A percentile compares a stretch with the other conserved stretches of the same genome.
phyloP scores from a whole-genome alignment of 2,329 filamentous ascomycete genomes.

The Fusarium oxysporum region DNA sequence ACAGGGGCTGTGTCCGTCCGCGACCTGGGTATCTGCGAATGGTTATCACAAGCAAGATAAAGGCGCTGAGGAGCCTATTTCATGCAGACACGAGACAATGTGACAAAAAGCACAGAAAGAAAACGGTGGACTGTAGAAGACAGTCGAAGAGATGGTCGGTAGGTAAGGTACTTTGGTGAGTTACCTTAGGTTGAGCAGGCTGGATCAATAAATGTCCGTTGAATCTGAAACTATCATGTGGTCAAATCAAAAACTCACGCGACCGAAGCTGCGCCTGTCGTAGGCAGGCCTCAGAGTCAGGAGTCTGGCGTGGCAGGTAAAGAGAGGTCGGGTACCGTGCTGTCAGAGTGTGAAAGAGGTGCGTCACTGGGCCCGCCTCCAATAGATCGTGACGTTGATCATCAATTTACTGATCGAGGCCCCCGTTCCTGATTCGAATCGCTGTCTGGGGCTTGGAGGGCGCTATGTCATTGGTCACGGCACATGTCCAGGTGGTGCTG shows the following conservation, averaged over 20 bases:
- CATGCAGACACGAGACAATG: background rate
- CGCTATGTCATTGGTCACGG: slow-evolving; percentile 11
- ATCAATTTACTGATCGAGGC: slow-evolving; percentile 24
- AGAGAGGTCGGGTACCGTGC: slow-evolving; percentile 28
- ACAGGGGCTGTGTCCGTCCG: background rate
- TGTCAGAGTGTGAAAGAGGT: slow-evolving; percentile 27
- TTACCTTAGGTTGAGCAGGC: background rate
- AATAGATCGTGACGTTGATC: slow-evolving; percentile 39
- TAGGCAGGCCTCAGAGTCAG: slow-evolving; percentile 27
- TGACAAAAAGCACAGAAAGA: slow-evolving; percentile 4
- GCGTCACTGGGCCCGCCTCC: slow-evolving; percentile 41
- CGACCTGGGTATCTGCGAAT: slow-evolving; percentile 19
- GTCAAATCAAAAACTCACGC: slow-evolving; percentile 40
- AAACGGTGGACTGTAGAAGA: background rate
- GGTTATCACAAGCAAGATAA: slow-evolving; percentile 11
- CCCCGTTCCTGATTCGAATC: slow-evolving; percentile 38
- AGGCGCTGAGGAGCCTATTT: background rate
- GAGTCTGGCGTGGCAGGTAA: slow-evolving; percentile 35
- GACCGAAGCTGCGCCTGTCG: slow-evolving; percentile 25
- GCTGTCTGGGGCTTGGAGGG: slow-evolving; percentile 22
- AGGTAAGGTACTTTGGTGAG: background rate
- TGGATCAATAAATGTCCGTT: slow-evolving; percentile 31
- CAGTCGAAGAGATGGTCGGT: background rate
- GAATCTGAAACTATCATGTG: slow-evolving; percentile 39
- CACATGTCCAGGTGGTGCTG: slow-evolving; percentile 3